These are phyloP conservation scores for Lagenidium sp. DNA, from an alignment of 352 stramenopile species.

Conservation along the genomic window DNA sequence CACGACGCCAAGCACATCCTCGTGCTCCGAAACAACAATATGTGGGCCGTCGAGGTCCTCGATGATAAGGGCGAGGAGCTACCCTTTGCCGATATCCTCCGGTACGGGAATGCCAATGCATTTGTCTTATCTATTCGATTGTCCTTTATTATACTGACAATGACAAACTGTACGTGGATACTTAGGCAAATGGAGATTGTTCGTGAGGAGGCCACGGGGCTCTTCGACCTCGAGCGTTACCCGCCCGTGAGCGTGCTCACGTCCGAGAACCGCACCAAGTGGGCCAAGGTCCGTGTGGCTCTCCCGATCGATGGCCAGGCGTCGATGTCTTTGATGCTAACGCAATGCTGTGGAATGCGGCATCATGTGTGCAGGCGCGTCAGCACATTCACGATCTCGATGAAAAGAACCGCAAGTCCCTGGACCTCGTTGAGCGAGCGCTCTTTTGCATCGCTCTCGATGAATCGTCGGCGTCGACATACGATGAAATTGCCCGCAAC, in stretches of 20 bases:
- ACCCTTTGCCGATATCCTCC: constrained; percentile 65
- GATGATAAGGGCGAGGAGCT: constrained; percentile 64
- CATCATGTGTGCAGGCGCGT: constrained; percentile 22
- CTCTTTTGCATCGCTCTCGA: constrained; percentile 92
- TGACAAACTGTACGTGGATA: too few species aligned
- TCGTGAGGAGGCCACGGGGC: constrained; percentile 69
- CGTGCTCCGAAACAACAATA: constrained; percentile 88
- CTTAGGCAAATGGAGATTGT: constrained; percentile 78
- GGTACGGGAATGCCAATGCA: too few species aligned
- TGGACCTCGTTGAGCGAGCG: constrained; percentile 90
- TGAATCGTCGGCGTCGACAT: constrained; percentile 72
- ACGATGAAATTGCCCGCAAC: constrained; percentile 83
- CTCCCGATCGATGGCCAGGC: too few species aligned
- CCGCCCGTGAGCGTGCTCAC: constrained; percentile 91
- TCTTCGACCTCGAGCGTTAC: constrained; percentile 83
- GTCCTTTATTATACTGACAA: too few species aligned
- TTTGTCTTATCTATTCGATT: too few species aligned
- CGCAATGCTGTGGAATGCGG: too few species aligned
- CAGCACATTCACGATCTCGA: constrained; percentile 82
- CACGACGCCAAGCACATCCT: constrained; percentile 90
- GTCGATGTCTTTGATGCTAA: too few species aligned
- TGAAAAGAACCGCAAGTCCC: constrained; percentile 80
- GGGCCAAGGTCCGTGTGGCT: constrained; percentile 77
- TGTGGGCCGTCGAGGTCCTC: constrained; percentile 77
- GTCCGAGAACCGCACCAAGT: constrained; percentile 92